Evolutionary conservation across 2,329 filamentous ascomycete genomes (phyloP).

Genomic region (Dactylellina haptotyla): DNA sequence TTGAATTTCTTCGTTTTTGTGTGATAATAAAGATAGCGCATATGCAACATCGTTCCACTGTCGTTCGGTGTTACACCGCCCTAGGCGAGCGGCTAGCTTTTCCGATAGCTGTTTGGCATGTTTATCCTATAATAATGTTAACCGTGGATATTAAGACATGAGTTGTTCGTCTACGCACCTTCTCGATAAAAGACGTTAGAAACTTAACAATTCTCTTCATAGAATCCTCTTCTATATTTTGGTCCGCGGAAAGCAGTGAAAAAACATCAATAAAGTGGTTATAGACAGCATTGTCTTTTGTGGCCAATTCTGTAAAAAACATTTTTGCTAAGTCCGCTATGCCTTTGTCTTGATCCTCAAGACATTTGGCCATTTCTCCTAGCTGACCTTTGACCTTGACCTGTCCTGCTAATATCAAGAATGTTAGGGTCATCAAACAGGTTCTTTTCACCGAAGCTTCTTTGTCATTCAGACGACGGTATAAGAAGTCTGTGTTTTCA

Average conservation of each 20-base stretch:
- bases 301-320: conserved; percentile 98
- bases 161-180: conserved; percentile 70
- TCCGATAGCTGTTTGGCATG: conserved; percentile 93
- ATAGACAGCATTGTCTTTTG: conserved; percentile 98
- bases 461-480: conserved; percentile 87
- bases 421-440: conserved; percentile 97
- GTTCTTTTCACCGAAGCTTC: conserved; percentile 94
- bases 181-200: conserved; percentile 94
- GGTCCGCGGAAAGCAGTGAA: conserved; percentile 84
- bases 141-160: neutral
- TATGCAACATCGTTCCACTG: conserved; percentile 99
- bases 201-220: conserved; percentile 91
- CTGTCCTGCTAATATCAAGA: conserved; percentile 94
- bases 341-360: conserved; percentile 93
- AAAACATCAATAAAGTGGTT: conserved; percentile 99
- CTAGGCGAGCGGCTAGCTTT: conserved; percentile 86
- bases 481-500: conserved; percentile 98
- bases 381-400: conserved; percentile 99
- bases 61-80: conserved; percentile 86
- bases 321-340: conserved; percentile 93
- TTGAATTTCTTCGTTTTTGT: conserved; percentile 89
- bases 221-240: conserved; percentile 81
- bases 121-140: conserved; percentile 76
- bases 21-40: conserved; percentile 85
- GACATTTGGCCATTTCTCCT: conserved; percentile 98